These are phyloP conservation scores for Fomes fomentarius DNA, from an alignment of 1,284 basidiomycete genomes.

Conservation along the genomic window DNA sequence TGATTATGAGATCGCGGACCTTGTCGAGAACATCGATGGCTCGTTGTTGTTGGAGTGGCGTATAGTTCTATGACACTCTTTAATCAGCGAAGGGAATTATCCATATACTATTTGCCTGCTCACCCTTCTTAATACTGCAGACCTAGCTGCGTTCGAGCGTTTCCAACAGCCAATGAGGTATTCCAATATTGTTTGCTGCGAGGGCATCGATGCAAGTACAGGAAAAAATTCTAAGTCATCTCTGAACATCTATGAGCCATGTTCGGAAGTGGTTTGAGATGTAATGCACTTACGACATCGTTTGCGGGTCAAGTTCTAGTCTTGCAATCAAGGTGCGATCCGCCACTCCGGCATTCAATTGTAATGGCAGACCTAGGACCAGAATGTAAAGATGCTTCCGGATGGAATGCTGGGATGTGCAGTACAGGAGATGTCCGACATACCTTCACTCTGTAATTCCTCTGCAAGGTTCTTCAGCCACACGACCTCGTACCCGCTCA, in stretches of 20 bases:
- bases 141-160: constrained; percentile 64
- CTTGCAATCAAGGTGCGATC: constrained; percentile 89
- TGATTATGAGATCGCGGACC: constrained; percentile 80
- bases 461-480: constrained; percentile 82
- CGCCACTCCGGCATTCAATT: constrained; percentile 58
- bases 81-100: neutral
- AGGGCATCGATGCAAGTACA: constrained; percentile 79
- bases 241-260: constrained; percentile 39
- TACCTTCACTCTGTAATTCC: constrained; percentile 77
- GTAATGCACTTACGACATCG: constrained; percentile 63
- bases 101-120: constrained; percentile 8
- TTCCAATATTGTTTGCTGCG: constrained; percentile 85
- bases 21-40: constrained; percentile 72
- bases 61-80: constrained; percentile 46
- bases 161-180: constrained; percentile 95
- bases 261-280: neutral
- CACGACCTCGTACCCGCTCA: constrained; percentile 70
- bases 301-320: constrained; percentile 79
- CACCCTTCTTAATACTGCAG: constrained; percentile 66
- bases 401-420: too few relatives aligned
- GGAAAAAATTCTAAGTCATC: constrained; percentile 83
- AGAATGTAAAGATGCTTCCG: neutral
- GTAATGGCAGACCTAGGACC: constrained; percentile 3
- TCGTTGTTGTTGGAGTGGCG: constrained; percentile 61
- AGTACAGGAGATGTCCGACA: constrained; percentile 28